Base-by-base conservation (phyloP, 1,284 basidiomycete species). In the Trametes versicolor region DNA sequence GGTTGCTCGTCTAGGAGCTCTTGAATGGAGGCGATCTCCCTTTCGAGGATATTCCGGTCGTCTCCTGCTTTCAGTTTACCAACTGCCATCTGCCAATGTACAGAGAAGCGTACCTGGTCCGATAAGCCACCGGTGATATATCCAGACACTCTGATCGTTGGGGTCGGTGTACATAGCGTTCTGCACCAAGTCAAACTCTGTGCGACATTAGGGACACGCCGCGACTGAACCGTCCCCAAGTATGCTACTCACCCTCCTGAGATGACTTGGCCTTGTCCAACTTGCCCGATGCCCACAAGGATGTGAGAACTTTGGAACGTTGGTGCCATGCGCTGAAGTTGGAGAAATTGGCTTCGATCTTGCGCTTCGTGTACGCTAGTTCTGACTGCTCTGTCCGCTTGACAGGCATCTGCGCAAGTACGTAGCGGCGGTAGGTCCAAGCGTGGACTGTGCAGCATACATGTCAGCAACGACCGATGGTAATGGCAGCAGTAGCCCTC, bases 271-370 rank as follows among this genome's bases (percentile, higher is more conserved):
- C 69, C 41, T 82, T 80, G 65, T 88, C 83, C 19, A 87, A 75
- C 54, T 83, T 80, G 1, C 85, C 84, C 37, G 79, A 77, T 4
- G 82, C 82, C 94, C 94, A 97, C 7, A 95, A 74, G 4, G 83
- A 83, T 0, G 83, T 78, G 19, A 96, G 82, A 1, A 97, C 83
- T 77, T 97, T 97, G 2, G 95, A 94, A 29, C 98, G 88, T 71
- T 97, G 96, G 78, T 99, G 98, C 98, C 98, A 99, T 19, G 98
- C 98, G 64, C 95, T 97, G 76, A 98, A 99, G 77, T 99, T 99
- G 53, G 94, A 97, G 75, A 99, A 98, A 76, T 95, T 98, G 58
- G 91, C 81, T 76, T 96, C 92, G 70, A 99, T 99, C 82, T 99
- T 98, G 65, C 85, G 85, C 53, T 88, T 90, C 2, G 97, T 97